These are phyloP conservation scores for Schizochytrium sp. DNA, from an alignment of 108 stramenopile genomes.

Conservation along the genomic window DNA sequence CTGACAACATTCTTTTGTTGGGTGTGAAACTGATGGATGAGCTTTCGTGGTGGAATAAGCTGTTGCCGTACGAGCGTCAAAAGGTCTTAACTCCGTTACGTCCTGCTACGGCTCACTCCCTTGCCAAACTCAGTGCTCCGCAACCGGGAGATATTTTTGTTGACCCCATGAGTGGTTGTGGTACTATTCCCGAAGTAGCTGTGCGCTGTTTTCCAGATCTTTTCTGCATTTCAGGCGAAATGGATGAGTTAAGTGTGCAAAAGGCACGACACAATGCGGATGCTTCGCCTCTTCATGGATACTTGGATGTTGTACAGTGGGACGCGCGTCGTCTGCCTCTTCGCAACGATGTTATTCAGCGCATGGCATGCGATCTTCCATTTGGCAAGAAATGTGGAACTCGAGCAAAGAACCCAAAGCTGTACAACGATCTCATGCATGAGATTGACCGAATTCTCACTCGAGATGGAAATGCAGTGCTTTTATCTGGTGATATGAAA, in stretches of 20 bases:
- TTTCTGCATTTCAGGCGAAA: conserved; percentile 20
- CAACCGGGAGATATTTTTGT: conserved; percentile 20
- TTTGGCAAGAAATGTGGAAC: conserved; percentile 52
- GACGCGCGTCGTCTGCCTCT: conserved; percentile 27
- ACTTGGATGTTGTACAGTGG: conserved; percentile 60
- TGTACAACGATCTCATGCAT: conserved; percentile 13
- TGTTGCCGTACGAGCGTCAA: conserved; percentile 51
- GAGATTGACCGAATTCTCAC: conserved; percentile 16
- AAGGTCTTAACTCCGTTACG: not conserved
- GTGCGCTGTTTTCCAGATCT: not conserved
- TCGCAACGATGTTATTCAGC: conserved; percentile 23
- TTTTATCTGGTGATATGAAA: not conserved
- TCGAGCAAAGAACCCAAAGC: not conserved
- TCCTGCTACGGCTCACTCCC: not conserved
- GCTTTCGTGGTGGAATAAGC: not conserved
- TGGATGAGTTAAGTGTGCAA: conserved; percentile 5
- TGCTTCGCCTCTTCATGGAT: not conserved
- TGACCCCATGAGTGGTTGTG: conserved; percentile 53
- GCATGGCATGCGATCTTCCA: conserved; percentile 17
- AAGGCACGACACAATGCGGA: conserved; percentile 1
- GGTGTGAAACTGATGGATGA: not conserved
- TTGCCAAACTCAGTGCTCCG: not conserved
- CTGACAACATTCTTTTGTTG: not conserved
- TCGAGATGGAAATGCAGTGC: not conserved
- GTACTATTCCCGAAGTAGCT: conserved; percentile 34